A percentile compares a stretch with the other conserved stretches of the same genome.
phyloP scores from a whole-genome alignment of 768 basidiomycete genomes.

The Filobasidium wieringae region DNA sequence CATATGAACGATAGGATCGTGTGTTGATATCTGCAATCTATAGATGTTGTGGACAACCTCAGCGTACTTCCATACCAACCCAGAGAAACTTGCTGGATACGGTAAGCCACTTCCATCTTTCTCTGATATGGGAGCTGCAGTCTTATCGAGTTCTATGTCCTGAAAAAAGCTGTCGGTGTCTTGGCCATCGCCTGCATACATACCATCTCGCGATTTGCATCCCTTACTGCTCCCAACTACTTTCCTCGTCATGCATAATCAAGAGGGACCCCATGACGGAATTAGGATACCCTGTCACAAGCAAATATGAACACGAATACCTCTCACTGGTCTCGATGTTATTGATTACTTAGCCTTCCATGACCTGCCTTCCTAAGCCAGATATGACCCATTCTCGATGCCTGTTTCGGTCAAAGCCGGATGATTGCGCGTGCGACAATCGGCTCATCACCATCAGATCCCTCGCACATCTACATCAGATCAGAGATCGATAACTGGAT shows the following conservation, averaged over 20 bases:
- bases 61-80: slow-evolving; percentile 78
- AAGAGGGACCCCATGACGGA: not conserved
- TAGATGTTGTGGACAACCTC: slow-evolving; percentile 62
- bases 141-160: not conserved
- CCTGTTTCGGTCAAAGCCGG: no score
- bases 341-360: no score
- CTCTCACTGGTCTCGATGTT: no score
- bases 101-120: slow-evolving; percentile 45
- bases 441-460: no score
- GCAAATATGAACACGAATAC: no score
- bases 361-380: no score
- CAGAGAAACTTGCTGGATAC: slow-evolving; percentile 77
- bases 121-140: not conserved
- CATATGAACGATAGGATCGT: not conserved
- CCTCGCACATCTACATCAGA: no score
- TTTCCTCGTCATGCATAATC: not conserved
- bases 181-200: not conserved
- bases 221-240: not conserved
- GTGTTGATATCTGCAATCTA: not conserved
- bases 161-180: not conserved
- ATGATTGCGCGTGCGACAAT: no score
- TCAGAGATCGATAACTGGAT: no score
- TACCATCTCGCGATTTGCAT: not conserved
- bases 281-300: no score
- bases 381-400: no score